A percentile compares a stretch with the other conserved stretches of the same genome.
Evolutionary conservation across 371 early-diverging fungal species (phyloP).

Genomic region (Funneliformis caledonium): DNA sequence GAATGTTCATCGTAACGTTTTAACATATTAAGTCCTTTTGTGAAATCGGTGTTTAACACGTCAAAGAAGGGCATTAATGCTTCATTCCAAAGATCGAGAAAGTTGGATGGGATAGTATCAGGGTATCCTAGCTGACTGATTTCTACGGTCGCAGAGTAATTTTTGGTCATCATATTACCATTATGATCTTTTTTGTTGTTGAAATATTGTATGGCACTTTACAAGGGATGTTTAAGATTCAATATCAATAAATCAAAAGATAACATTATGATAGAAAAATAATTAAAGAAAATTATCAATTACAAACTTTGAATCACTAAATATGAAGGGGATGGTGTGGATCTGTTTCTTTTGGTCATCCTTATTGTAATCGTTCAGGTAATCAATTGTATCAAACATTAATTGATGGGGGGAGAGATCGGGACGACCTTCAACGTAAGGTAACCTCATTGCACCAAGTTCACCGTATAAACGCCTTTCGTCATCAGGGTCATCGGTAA

Average conservation of each 20-base stretch:
- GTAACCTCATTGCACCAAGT: constrained; percentile 23
- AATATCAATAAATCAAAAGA: too few species aligned
- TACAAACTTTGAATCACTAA: constrained; percentile 1
- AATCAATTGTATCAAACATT: constrained; percentile 15
- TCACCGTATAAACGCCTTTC: constrained; percentile 9
- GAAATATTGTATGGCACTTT: not conserved
- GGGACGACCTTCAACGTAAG: not conserved
- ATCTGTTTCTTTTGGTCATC: not conserved
- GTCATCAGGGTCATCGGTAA: constrained; percentile 12
- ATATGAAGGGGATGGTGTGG: not conserved
- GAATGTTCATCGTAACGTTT: not conserved
- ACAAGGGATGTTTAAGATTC: too few species aligned
- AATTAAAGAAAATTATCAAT: not conserved
- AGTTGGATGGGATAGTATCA: not conserved
- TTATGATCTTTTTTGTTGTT: not conserved
- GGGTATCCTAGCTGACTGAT: not conserved
- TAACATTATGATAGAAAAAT: too few species aligned
- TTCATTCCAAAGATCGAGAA: not conserved
- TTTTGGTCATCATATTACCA: not conserved
- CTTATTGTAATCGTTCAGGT: not conserved
- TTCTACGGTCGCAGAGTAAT: not conserved
- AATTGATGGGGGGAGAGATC: not conserved
- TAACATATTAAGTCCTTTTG: not conserved
- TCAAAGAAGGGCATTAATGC: not conserved
- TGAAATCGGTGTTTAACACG: not conserved